phyloP scores from a whole-genome alignment of 2,329 filamentous ascomycete species.

The Apiospora kogelbergensis region DNA sequence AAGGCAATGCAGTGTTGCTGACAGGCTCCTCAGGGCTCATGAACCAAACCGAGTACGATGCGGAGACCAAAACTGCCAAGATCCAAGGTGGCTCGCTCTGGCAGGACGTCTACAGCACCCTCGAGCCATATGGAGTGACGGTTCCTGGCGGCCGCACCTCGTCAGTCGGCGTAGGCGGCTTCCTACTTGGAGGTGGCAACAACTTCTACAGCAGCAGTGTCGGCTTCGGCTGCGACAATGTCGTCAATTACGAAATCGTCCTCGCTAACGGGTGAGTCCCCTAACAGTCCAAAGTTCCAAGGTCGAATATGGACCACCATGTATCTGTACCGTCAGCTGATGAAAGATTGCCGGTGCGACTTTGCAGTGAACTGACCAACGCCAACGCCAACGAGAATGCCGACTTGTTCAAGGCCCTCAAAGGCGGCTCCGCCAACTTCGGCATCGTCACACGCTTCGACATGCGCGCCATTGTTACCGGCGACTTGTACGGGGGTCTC shows the following conservation, averaged over 20 bases:
- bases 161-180: conserved; percentile 7
- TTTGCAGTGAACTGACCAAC: background rate
- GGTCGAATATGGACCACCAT: background rate
- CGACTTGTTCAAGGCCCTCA: conserved; percentile 8
- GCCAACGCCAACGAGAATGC: conserved; percentile 10
- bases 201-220: conserved; percentile 5
- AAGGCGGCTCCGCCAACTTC: conserved; percentile 11
- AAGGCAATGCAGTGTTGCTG: background rate
- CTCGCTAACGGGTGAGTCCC: conserved; percentile 2
- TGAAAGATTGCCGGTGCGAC: no score
- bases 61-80: conserved; percentile 2
- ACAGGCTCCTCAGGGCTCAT: background rate
- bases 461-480: background rate
- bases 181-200: conserved; percentile 5
- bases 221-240: conserved; percentile 8
- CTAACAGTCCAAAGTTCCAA: background rate
- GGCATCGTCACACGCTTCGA: conserved; percentile 11
- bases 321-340: background rate
- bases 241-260: conserved; percentile 9
- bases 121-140: background rate
- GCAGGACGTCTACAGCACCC: background rate
- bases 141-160: conserved; percentile 1
- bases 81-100: conserved; percentile 11
- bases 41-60: conserved; percentile 3
- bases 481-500: conserved; percentile 2